Base-by-base conservation (phyloP, 495 filamentous ascomycete species). In the Collariella sp. region DNA sequence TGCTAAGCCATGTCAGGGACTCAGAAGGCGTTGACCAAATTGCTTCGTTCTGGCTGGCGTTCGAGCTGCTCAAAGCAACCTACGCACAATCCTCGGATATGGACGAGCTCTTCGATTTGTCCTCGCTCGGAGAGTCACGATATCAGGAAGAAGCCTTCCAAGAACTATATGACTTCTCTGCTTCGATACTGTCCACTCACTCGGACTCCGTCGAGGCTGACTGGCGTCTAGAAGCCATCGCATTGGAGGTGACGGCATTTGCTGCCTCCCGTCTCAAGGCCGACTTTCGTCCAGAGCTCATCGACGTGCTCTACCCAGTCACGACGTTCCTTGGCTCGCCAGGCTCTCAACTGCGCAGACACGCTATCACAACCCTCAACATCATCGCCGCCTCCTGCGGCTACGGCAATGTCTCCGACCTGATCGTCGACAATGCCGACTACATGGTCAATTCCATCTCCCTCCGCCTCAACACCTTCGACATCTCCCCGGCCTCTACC, bases 371-470 rank as follows among this genome's bases (percentile, higher is more conserved):
- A 4, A 88, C 85, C 43, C 78, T 99, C 3, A 89, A 95, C 60
- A 80, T 83, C 12, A 73, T 96, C 26, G 84, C 93, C 9, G 63
- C 67, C 7, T 73, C 85, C 0, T 96, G 90, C 67, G 82, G 80
- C 16, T 99, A 97, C 62, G 36, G 62, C 0, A 83, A 77, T 59
- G 82, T 90, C 10, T 84, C 84, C 31, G 81, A 88, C 11, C 73
- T 99, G 56, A 83, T 99, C 42, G 78, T 96, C 43, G 84, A 89
- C 29, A 99, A 99, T 57, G 90, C 86, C 22, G 93, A 99, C 67
- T 99, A 99, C 66, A 84, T 99, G 70, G 84, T 96, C 44, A 97
- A 96, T 64, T 87, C 91, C 0, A 83, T 97, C 6, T 87, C 86
- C 0, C 72, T 96, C 20, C 88, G 91, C 53, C 76, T 99, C 24